These are phyloP conservation scores for Aureobasidium pullulans DNA, from an alignment of 2,329 filamentous ascomycete genomes.

Conservation along the genomic window DNA sequence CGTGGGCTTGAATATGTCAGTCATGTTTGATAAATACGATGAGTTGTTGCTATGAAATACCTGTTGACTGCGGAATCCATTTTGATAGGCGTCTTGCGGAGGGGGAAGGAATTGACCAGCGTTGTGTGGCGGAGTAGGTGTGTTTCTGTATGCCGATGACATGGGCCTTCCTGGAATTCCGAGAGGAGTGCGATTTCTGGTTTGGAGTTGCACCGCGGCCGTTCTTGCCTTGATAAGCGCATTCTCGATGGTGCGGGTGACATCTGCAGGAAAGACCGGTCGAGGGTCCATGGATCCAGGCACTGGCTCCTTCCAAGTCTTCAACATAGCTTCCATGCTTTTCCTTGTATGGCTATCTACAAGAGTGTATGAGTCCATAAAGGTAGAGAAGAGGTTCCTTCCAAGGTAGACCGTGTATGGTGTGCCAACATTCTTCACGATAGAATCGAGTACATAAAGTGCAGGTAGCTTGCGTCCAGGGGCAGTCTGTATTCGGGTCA, in stretches of 20 bases:
- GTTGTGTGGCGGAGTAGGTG: constrained; percentile 61
- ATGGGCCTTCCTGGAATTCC: constrained; percentile 30
- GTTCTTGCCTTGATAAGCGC: constrained; percentile 77
- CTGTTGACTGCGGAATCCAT: constrained; percentile 29
- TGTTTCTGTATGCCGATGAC: constrained; percentile 58
- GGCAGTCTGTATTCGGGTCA: constrained; percentile 58
- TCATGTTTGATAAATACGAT: not conserved
- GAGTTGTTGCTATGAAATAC: not conserved
- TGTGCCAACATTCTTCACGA: constrained; percentile 97
- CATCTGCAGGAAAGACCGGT: constrained; percentile 81
- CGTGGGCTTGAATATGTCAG: constrained; percentile 12
- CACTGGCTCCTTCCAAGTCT: constrained; percentile 96
- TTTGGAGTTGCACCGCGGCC: constrained; percentile 53
- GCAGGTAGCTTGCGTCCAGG: constrained; percentile 86
- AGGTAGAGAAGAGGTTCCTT: constrained; percentile 83
- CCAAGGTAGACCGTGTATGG: constrained; percentile 95
- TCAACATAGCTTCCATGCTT: constrained; percentile 95
- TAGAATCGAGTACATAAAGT: constrained; percentile 95
- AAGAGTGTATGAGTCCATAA: constrained; percentile 91
- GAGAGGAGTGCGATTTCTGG: constrained; percentile 48
- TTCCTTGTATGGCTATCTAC: constrained; percentile 75
- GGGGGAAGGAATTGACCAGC: constrained; percentile 36
- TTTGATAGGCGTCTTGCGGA: constrained; percentile 27
- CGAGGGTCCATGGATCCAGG: constrained; percentile 88
- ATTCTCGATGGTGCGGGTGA: constrained; percentile 87